Base-by-base conservation (phyloP, 495 filamentous ascomycete genomes). In the Annulohypoxylon maeteangense region DNA sequence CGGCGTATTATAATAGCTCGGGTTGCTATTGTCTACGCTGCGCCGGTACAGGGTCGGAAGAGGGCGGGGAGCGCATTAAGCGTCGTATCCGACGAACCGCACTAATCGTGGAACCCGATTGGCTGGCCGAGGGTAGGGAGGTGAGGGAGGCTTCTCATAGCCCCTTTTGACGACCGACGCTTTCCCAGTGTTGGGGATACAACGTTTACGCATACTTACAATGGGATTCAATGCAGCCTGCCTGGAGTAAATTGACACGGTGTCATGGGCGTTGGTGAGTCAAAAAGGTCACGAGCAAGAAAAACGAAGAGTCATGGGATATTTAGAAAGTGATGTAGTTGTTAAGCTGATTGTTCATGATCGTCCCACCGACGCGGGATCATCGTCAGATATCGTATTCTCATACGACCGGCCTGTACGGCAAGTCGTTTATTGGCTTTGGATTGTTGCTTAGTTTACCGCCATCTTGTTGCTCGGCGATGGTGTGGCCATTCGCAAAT, bases 331-430 rank as follows among this genome's bases (percentile, higher is more conserved):
- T 50, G 20, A 50, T 44, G 23, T 51, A 10, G 7, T 40, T 45
- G 51, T 18, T 38, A 29, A 55, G 45, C 23, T 45, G 42, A 36
- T 65, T 47, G 38, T 32, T 61, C 53, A 61, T 23, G 40, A 56
- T 62, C 50, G 7, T 31, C 50, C 60, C 60, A 62, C 31, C 11
- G 12, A 63, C 20, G 47, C 25, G 48, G 31, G 51, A 62, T 60
- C 51, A 25, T 51, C 58, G 25, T 50, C 31, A 66, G 31, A 57
- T 68, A 12, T 68, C 65, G 42, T 68, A 42, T 68, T 62, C 65
- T 62, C 65, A 51, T 68, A 68, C 65, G 65, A 68, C 65, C 8
- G 29, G 32, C 54, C 40, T 62, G 61, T 53, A 10, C 18, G 18
- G 20, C 14, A 32, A 54, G 48, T 54, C 60, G 61, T 54, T 31